Evolutionary conservation across 371 early-diverging fungal species (phyloP).

Genomic region (Actinomortierella wolfii): DNA sequence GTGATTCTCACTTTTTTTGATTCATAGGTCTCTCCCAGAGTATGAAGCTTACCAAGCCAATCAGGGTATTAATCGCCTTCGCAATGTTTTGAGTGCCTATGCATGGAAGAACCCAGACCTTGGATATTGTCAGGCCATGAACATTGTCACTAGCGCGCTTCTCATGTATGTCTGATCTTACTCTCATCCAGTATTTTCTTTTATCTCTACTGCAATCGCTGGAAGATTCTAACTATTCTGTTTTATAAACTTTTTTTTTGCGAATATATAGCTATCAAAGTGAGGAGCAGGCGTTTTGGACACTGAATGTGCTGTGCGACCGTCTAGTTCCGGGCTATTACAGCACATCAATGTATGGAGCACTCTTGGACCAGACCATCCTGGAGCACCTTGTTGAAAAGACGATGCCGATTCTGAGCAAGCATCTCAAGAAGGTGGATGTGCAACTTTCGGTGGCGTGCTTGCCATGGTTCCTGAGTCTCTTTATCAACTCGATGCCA

Average conservation of each 20-base stretch:
- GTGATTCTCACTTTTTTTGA: conserved; percentile 6
- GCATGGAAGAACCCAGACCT: conserved; percentile 87
- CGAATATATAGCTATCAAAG: conserved; percentile 68
- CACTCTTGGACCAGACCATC: conserved; percentile 92
- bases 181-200: neutral
- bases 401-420: conserved; percentile 77
- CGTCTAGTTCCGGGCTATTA: conserved; percentile 94
- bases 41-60: conserved; percentile 90
- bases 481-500: conserved; percentile 95
- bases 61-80: conserved; percentile 89
- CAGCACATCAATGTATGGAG: conserved; percentile 97
- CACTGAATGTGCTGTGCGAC: conserved; percentile 86
- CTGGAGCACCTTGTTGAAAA: conserved; percentile 87
- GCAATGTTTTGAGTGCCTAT: conserved; percentile 89
- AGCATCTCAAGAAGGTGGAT: conserved; percentile 83
- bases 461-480: conserved; percentile 94
- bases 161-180: conserved; percentile 63
- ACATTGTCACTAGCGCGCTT: conserved; percentile 93
- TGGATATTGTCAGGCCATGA: conserved; percentile 99
- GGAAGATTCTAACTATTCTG: neutral
- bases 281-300: conserved; percentile 98
- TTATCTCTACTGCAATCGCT: conserved; percentile 19
- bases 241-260: neutral
- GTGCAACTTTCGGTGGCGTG: conserved; percentile 95
- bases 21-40: conserved; percentile 81